Conservation (phyloP, 257 asterid genomes). For the Ajuga chamaepitys region DNA sequence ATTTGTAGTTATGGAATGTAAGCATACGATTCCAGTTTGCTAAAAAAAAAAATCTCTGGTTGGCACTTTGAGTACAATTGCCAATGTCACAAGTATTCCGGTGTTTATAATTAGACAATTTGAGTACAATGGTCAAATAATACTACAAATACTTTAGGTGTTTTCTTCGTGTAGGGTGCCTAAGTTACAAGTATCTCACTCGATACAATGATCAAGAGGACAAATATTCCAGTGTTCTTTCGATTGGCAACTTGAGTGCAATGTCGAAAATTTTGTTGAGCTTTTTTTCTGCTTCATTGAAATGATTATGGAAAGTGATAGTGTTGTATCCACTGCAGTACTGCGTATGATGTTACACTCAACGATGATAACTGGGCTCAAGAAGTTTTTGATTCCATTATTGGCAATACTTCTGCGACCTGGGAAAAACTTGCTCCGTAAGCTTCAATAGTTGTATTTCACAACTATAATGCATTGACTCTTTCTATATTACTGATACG, state of each 20-base stretch:
- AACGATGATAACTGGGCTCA: constrained; percentile 49
- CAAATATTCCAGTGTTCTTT: background rate
- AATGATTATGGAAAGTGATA: constrained; percentile 1
- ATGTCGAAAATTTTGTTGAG: background rate
- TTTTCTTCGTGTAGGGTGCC: no score
- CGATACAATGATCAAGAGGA: background rate
- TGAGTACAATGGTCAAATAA: background rate
- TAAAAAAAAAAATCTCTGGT: background rate
- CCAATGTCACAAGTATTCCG: background rate
- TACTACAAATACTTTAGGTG: no score
- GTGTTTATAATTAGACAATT: background rate
- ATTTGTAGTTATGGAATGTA: background rate
- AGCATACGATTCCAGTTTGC: background rate
- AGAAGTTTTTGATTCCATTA: constrained; percentile 38
- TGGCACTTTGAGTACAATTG: background rate
- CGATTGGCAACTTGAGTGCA: background rate
- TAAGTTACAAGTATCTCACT: background rate
- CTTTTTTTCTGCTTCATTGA: background rate
- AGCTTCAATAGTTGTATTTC: constrained; percentile 13
- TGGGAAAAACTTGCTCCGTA: constrained; percentile 60
- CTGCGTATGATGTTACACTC: constrained; percentile 58
- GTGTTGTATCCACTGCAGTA: constrained; percentile 25
- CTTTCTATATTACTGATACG: background rate
- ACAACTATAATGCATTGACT: background rate
- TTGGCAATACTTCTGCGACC: constrained; percentile 53